These are phyloP conservation scores for Plenodomus tracheiphilus DNA, from an alignment of 2,329 filamentous ascomycete genomes.

Conservation along the genomic window DNA sequence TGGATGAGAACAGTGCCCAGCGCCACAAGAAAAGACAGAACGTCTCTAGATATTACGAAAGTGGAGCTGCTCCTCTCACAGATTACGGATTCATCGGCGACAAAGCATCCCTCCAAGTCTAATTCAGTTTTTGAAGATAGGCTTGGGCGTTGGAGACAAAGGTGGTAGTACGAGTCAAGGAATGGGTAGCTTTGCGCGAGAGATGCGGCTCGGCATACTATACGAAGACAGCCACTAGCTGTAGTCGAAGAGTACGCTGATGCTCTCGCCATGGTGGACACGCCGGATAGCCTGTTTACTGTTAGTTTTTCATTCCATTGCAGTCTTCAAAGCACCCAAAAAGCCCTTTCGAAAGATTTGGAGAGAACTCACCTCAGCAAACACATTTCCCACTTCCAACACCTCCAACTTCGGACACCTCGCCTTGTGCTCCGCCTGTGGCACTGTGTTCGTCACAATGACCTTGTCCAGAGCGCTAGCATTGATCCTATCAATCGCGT, in stretches of 20 bases:
- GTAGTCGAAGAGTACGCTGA: constrained; percentile 91
- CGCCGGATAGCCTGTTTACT: constrained; percentile 73
- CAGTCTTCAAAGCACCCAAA: too few species aligned
- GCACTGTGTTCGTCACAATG: constrained; percentile 92
- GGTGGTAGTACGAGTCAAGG: too few species aligned
- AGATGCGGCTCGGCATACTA: background rate
- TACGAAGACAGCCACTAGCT: constrained; percentile 54
- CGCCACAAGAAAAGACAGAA: background rate
- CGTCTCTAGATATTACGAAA: too few species aligned
- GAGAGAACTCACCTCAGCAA: constrained; percentile 71
- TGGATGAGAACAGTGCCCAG: too few species aligned
- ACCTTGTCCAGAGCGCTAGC: constrained; percentile 91
- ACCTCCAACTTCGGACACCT: constrained; percentile 88
- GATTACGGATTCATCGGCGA: too few species aligned
- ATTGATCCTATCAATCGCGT: constrained; percentile 93
- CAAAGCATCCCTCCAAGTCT: too few species aligned
- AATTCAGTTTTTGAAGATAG: too few species aligned
- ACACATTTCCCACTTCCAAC: constrained; percentile 83
- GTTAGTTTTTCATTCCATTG: constrained; percentile 24
- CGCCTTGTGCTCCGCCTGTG: constrained; percentile 78
- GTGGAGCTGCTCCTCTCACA: too few species aligned
- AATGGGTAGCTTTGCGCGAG: background rate
- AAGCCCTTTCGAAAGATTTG: background rate
- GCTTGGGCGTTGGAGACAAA: too few species aligned
- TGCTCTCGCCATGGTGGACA: constrained; percentile 96